These are phyloP conservation scores for Melampsora larici-populina DNA, from an alignment of 1,284 basidiomycete species.

Conservation along the genomic window DNA sequence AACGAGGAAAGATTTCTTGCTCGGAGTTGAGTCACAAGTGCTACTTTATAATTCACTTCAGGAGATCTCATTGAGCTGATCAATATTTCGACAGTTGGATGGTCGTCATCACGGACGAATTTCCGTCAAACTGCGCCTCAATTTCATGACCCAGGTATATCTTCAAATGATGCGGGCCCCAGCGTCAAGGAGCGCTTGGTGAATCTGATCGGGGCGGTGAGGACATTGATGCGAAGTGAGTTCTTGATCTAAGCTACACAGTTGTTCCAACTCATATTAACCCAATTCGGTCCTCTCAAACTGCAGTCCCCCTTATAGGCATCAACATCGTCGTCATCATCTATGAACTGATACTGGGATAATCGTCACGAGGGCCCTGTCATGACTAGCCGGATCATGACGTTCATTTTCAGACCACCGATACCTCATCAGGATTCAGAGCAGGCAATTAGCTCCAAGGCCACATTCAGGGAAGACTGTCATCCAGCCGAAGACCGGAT, in stretches of 20 bases:
- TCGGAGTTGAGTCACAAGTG: constrained; percentile 65
- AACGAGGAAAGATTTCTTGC: constrained; percentile 93
- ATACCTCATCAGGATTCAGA: too few species aligned
- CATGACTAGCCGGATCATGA: too few species aligned
- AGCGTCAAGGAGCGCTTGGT: constrained; percentile 80
- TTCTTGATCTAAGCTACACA: constrained; percentile 44
- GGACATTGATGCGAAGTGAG: constrained; percentile 91
- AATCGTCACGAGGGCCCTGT: neutral
- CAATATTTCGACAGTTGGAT: constrained; percentile 68
- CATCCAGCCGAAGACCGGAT: too few species aligned
- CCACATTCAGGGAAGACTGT: too few species aligned
- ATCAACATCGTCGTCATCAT: constrained; percentile 76
- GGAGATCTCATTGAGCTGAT: neutral
- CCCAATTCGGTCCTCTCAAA: constrained; percentile 49
- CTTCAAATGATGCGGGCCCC: constrained; percentile 59
- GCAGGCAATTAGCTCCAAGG: too few species aligned
- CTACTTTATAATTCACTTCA: neutral
- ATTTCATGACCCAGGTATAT: constrained; percentile 51
- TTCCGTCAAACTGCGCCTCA: constrained; percentile 4
- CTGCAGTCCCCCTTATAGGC: constrained; percentile 76
- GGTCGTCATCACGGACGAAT: constrained; percentile 63
- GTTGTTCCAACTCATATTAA: constrained; percentile 4
- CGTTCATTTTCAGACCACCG: too few species aligned
- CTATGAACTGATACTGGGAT: constrained; percentile 71
- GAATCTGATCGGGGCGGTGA: constrained; percentile 85